phyloP scores from a whole-genome alignment of 2,329 filamentous ascomycete species.

The Metarhizium anisopliae region DNA sequence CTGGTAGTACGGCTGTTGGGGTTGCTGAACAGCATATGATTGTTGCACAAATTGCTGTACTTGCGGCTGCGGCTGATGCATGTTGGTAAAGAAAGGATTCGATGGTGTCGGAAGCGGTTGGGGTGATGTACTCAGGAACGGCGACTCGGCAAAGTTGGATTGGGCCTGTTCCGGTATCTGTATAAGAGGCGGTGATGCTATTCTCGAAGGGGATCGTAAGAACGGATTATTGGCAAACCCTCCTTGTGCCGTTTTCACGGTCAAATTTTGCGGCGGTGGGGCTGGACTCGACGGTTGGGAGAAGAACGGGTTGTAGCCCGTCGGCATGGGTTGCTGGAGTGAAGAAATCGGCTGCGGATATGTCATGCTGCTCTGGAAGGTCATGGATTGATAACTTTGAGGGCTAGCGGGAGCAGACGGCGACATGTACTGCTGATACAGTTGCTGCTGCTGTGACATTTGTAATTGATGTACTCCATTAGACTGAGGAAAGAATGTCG shows the following conservation, averaged over 20 bases:
- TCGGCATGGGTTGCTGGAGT: slow-evolving; percentile 26
- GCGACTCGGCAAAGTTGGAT: slow-evolving; percentile 35
- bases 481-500: slow-evolving; percentile 61
- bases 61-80: slow-evolving; percentile 15
- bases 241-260: slow-evolving; percentile 30
- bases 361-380: slow-evolving; percentile 33
- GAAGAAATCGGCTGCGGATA: slow-evolving; percentile 29
- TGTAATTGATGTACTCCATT: slow-evolving; percentile 45
- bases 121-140: slow-evolving; percentile 25
- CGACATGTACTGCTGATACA: slow-evolving; percentile 31
- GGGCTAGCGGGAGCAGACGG: slow-evolving; percentile 32
- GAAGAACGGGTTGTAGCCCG: slow-evolving; percentile 46
- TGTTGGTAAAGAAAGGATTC: slow-evolving; percentile 29
- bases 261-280: slow-evolving; percentile 26
- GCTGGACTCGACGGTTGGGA: slow-evolving; percentile 24
- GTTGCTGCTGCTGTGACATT: background rate
- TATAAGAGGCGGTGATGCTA: slow-evolving; percentile 39
- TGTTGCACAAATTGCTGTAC: slow-evolving; percentile 15
- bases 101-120: slow-evolving; percentile 20
- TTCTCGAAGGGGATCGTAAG: slow-evolving; percentile 37
- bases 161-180: slow-evolving; percentile 46
- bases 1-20: slow-evolving; percentile 28
- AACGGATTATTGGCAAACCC: slow-evolving; percentile 38
- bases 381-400: slow-evolving; percentile 29
- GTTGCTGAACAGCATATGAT: slow-evolving; percentile 9